Conservation (phyloP, 306 rosid species). For the Malus orientalis region DNA sequence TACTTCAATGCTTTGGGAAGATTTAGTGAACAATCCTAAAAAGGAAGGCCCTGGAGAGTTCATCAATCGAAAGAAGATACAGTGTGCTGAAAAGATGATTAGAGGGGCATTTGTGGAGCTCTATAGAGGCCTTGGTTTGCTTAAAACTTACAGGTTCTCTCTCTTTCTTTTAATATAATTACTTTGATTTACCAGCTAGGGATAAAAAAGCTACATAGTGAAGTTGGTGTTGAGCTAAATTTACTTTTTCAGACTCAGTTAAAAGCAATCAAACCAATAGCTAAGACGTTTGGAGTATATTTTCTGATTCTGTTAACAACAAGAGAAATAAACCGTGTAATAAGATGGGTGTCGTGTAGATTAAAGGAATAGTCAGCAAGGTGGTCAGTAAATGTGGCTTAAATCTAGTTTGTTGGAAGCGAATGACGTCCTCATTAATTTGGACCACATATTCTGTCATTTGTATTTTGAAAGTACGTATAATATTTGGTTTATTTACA, state of each 20-base stretch:
- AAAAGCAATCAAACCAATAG: not conserved
- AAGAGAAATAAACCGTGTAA: not conserved
- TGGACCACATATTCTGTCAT: not conserved
- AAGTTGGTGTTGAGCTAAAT: not conserved
- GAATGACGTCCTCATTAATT: not conserved
- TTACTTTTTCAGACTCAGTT: not conserved
- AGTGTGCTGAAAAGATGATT: constrained; percentile 71
- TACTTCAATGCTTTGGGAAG: constrained; percentile 70
- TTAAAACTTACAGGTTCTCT: constrained; percentile 66
- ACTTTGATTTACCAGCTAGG: not conserved
- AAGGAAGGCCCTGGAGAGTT: constrained; percentile 50
- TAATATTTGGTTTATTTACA: not conserved
- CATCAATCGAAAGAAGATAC: constrained; percentile 51
- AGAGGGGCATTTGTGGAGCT: constrained; percentile 79
- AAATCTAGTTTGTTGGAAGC: not conserved
- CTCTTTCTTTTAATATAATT: not conserved
- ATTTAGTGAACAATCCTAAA: constrained; percentile 58
- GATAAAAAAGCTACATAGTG: not conserved
- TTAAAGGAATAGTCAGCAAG: not conserved
- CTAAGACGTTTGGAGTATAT: not conserved
- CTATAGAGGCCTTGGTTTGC: constrained; percentile 61
- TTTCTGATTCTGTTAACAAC: not conserved
- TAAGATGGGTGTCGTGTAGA: not conserved
- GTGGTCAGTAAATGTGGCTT: not conserved
- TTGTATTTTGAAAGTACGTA: not conserved